phyloP scores from a whole-genome alignment of 2,329 filamentous ascomycete species.

The Shiraia bambusicola region DNA sequence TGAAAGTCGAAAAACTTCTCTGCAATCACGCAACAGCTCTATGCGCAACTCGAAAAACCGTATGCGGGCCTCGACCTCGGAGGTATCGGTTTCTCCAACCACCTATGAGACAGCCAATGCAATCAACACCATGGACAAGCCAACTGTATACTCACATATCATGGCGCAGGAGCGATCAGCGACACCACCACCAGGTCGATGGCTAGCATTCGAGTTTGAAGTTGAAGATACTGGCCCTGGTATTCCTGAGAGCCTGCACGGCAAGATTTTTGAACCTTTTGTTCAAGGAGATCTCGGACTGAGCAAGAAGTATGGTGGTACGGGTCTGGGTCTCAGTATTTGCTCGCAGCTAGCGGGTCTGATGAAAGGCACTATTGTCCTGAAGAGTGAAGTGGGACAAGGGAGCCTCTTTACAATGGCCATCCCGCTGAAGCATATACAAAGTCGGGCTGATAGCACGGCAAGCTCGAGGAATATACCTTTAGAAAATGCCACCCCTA shows the following conservation, averaged over 20 bases:
- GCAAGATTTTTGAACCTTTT: constrained; percentile 89
- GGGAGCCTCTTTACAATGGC: constrained; percentile 82
- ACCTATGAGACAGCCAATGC: constrained; percentile 46
- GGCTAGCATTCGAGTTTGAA: constrained; percentile 81
- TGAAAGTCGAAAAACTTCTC: constrained; percentile 49
- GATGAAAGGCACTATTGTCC: constrained; percentile 75
- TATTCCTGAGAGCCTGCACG: constrained; percentile 74
- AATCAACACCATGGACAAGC: constrained; percentile 48
- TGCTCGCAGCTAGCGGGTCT: constrained; percentile 81
- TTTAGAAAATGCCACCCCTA: constrained; percentile 23
- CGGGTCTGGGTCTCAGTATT: constrained; percentile 83
- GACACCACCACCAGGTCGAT: constrained; percentile 61
- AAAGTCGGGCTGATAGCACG: constrained; percentile 62
- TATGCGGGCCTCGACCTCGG: constrained; percentile 34
- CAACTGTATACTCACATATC: constrained; percentile 38
- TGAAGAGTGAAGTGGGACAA: constrained; percentile 70
- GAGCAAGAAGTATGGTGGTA: constrained; percentile 88
- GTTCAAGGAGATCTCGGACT: constrained; percentile 88
- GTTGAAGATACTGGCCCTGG: constrained; percentile 87
- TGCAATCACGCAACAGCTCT: constrained; percentile 47
- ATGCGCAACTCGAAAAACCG: constrained; percentile 39
- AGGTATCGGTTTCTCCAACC: constrained; percentile 32
- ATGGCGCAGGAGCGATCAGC: constrained; percentile 40
- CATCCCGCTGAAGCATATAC: constrained; percentile 76
- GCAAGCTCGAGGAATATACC: constrained; percentile 42